Evolutionary conservation across 2,329 filamentous ascomycete genomes (phyloP).

Genomic region (Pseudogymnoascus sp.): DNA sequence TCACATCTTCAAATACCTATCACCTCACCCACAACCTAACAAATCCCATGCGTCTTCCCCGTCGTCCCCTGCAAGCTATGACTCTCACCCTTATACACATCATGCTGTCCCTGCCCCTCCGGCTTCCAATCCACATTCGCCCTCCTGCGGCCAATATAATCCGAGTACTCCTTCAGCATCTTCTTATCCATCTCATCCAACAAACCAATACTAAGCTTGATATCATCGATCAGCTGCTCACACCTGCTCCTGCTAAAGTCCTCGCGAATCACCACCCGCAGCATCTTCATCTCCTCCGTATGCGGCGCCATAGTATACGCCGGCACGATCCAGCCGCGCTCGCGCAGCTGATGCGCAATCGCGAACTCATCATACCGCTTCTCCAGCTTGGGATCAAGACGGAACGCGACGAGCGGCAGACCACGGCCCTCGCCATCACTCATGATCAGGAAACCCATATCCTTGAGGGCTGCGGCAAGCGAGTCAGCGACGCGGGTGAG

Average conservation of each 20-base stretch:
- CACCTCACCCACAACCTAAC: slow-evolving; percentile 38
- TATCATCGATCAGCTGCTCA: slow-evolving; percentile 68
- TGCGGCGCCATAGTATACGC: slow-evolving; percentile 96
- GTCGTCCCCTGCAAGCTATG: slow-evolving; percentile 85
- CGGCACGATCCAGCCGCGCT: slow-evolving; percentile 86
- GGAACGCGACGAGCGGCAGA: slow-evolving; percentile 84
- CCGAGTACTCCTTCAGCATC: slow-evolving; percentile 59
- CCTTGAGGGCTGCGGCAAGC: slow-evolving; percentile 63
- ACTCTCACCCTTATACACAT: slow-evolving; percentile 59
- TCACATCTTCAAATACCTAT: neutral
- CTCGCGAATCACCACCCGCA: slow-evolving; percentile 86
- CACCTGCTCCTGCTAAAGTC: slow-evolving; percentile 81
- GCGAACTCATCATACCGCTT: slow-evolving; percentile 62
- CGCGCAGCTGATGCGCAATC: slow-evolving; percentile 75
- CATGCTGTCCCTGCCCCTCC: slow-evolving; percentile 24
- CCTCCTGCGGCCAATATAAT: slow-evolving; percentile 46
- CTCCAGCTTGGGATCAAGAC: slow-evolving; percentile 48
- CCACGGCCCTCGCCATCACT: slow-evolving; percentile 70
- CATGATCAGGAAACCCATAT: slow-evolving; percentile 81
- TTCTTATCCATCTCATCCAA: slow-evolving; percentile 69
- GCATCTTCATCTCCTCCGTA: slow-evolving; percentile 76
- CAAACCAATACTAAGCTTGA: slow-evolving; percentile 67
- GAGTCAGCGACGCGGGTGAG: slow-evolving; percentile 86
- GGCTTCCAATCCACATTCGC: neutral
- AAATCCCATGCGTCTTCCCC: slow-evolving; percentile 84